Conservation (phyloP, 352 stramenopile species). For the Phytophthora syringae region DNA sequence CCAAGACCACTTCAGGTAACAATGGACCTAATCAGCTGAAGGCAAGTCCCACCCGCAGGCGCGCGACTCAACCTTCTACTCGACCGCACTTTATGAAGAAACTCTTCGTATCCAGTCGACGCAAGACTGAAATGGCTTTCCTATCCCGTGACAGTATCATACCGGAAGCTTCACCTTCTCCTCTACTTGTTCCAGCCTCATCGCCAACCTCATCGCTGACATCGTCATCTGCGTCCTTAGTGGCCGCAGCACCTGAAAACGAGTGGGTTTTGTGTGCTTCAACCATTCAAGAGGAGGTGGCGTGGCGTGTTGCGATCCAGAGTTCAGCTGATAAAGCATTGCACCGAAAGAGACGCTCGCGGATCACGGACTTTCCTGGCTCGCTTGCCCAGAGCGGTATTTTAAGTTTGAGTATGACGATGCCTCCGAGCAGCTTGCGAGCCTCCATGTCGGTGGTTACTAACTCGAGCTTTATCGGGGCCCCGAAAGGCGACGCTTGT, state of each 20-base stretch:
- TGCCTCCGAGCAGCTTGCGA: constrained; percentile 32
- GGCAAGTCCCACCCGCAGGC: constrained; percentile 22
- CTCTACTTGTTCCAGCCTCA: constrained; percentile 5
- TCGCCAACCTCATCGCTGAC: constrained; percentile 26
- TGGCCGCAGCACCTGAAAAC: constrained; percentile 29
- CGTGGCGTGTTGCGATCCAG: constrained; percentile 74
- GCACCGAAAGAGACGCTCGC: constrained; percentile 60
- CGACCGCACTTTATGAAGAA: constrained; percentile 48
- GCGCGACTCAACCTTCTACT: constrained; percentile 22
- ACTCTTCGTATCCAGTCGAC: constrained; percentile 52
- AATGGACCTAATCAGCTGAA: constrained; percentile 24
- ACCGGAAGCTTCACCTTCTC: constrained; percentile 15
- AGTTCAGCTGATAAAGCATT: constrained; percentile 74
- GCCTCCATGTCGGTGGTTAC: constrained; percentile 36
- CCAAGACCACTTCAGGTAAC: constrained; percentile 10
- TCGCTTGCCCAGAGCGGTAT: constrained; percentile 54
- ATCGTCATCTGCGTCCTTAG: constrained; percentile 19
- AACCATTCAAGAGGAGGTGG: constrained; percentile 66
- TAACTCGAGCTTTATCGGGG: constrained; percentile 14
- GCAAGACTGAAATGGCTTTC: constrained; percentile 20
- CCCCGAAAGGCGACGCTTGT: constrained; percentile 33
- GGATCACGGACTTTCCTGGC: constrained; percentile 60
- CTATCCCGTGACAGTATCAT: not conserved
- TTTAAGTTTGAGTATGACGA: constrained; percentile 34
- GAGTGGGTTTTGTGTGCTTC: constrained; percentile 81